phyloP scores from a whole-genome alignment of 2,329 filamentous ascomycete species.

The Fusarium sp. region DNA sequence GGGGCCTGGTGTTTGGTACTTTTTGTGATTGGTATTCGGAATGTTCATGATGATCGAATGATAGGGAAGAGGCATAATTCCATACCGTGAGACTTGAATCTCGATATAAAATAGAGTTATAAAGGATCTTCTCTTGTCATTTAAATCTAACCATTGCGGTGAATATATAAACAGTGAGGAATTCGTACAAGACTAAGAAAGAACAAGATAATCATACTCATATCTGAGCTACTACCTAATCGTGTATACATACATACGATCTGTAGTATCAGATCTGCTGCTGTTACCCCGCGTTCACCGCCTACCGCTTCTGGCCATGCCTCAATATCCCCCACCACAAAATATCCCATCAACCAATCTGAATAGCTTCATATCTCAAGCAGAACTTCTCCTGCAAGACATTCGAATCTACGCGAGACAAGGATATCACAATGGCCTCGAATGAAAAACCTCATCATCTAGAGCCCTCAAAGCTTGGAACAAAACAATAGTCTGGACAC shows the following conservation, averaged over 20 bases:
- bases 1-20: conserved; percentile 42
- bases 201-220: too few species aligned
- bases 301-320: conserved; percentile 38
- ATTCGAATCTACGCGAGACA: background rate
- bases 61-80: conserved; percentile 7
- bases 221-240: too few species aligned
- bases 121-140: background rate
- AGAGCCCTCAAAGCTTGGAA: conserved; percentile 82
- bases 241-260: too few species aligned
- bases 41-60: conserved; percentile 35
- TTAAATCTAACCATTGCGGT: too few species aligned
- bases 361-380: conserved; percentile 21
- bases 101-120: background rate
- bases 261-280: too few species aligned
- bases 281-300: conserved; percentile 37
- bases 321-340: conserved; percentile 40
- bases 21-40: conserved; percentile 28
- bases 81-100: background rate
- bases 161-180: too few species aligned
- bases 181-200: too few species aligned
- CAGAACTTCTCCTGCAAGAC: background rate
- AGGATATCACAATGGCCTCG: conserved; percentile 31
- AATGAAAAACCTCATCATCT: conserved; percentile 69
- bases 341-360: conserved; percentile 13
- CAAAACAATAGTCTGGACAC: conserved; percentile 83